These are phyloP conservation scores for Phaeolepiota aurea DNA, from an alignment of 768 basidiomycete genomes.

Conservation along the genomic window DNA sequence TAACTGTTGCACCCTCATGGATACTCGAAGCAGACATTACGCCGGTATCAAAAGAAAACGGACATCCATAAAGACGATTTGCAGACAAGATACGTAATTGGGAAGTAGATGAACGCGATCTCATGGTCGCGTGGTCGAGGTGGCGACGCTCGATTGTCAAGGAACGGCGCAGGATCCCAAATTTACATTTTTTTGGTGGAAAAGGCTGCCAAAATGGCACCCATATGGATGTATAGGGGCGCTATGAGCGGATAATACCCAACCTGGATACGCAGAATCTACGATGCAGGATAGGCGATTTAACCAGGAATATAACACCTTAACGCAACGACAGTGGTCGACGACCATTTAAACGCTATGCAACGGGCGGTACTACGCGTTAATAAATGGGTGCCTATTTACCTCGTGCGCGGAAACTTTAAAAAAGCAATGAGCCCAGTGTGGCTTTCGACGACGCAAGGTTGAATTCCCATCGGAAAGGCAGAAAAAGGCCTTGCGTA, in stretches of 20 bases:
- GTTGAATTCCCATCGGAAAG: neutral
- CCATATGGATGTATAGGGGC: slow-evolving; percentile 15
- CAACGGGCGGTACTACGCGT: slow-evolving; percentile 1
- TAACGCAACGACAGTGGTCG: neutral
- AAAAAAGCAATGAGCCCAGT: neutral
- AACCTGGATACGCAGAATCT: slow-evolving; percentile 23
- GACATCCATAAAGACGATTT: slow-evolving; percentile 10
- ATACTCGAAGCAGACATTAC: slow-evolving; percentile 5
- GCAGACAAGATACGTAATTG: slow-evolving; percentile 8
- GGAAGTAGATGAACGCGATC: slow-evolving; percentile 13
- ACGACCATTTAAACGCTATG: neutral
- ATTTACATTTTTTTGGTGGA: slow-evolving; percentile 10
- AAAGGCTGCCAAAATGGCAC: slow-evolving; percentile 1
- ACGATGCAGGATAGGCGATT: slow-evolving; percentile 7
- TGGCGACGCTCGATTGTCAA: slow-evolving; percentile 23
- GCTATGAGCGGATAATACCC: slow-evolving; percentile 12
- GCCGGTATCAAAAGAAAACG: slow-evolving; percentile 4
- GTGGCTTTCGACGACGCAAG: neutral
- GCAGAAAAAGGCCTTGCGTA: neutral
- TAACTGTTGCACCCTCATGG: slow-evolving; percentile 24
- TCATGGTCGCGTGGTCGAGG: slow-evolving; percentile 25
- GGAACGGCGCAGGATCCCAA: slow-evolving; percentile 17
- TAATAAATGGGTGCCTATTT: neutral
- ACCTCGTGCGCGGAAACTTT: neutral
- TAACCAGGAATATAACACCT: neutral